Evolutionary conservation across 176 grass and related monocot genomes (phyloP), one percentile per base, ranked within the genome.

Genomic region (Luzula sylvatica): DNA sequence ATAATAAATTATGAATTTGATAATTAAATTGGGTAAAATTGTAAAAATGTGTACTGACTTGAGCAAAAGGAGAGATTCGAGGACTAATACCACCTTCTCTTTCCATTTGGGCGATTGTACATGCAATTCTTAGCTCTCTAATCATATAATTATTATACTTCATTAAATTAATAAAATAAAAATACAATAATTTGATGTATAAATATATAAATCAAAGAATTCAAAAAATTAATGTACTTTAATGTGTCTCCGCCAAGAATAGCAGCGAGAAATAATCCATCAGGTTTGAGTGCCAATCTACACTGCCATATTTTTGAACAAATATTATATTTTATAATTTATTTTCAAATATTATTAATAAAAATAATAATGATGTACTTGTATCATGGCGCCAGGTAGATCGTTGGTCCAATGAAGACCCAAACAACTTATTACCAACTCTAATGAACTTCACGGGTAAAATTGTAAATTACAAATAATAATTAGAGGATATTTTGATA

Each of bases 381-480:
- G 85, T 86, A 96, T 82, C 90, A 96, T 96, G 32, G 90, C 77
- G 75, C 85, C 84, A 68, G 81, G 90, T 42, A 89, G 65, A 82
- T 96, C 90, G 82, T 89, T 96, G 50, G 85, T 96, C 90, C 90
- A 89, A 72, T 96, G 90, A 72, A 96, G 85, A 20, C 90, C 90
- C 57, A 96, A 67, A 74, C 90, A 89, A 69, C 80, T 89, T 65
- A 96, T 65, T 52, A 89, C 71, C 71, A 82, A 74, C 68, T 96
- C 90, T 80, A 82, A 69, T 1, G 85, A 96, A 47, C 90, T 96
- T 80, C 30, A 82, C 20, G 32, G 66, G 25, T 13, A 22, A 64
- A 48, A 66, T 66, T 24, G 12, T 32, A 35, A 52, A 52, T 21
- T 55, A 3, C 2, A n/a, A 60, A 32, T 58, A 50, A 20, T 15